Percentiles rank a stretch among this genome's conserved stretches.
Conservation (phyloP, 2,329 filamentous ascomycete species). For the Mycogone perniciosa region DNA sequence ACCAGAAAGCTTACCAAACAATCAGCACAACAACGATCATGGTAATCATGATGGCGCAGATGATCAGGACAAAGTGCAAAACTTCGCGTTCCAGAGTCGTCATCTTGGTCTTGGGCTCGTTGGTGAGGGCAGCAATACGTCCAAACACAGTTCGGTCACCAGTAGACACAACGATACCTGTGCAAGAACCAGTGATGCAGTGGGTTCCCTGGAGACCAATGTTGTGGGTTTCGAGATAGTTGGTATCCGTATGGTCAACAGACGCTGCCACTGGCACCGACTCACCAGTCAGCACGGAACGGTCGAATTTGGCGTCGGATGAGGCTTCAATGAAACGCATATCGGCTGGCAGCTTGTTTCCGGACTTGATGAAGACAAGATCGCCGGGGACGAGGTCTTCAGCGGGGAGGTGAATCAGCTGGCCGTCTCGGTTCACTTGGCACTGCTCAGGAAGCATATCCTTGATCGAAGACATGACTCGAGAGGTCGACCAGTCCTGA, state of each 20-base stretch:
- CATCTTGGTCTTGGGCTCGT: constrained; percentile 58
- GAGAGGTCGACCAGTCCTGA: constrained; percentile 69
- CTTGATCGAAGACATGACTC: constrained; percentile 74
- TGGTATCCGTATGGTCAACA: constrained; percentile 60
- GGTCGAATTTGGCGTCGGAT: constrained; percentile 64
- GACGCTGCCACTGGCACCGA: constrained; percentile 58
- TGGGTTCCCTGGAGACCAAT: constrained; percentile 77
- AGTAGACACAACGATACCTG: constrained; percentile 63
- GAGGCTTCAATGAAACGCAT: constrained; percentile 63
- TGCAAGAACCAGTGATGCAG: constrained; percentile 61
- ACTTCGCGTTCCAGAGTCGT: constrained; percentile 69
- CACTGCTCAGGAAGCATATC: constrained; percentile 73
- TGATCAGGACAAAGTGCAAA: constrained; percentile 63
- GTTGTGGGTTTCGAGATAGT: constrained; percentile 70
- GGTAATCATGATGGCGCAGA: constrained; percentile 58
- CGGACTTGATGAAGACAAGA: constrained; percentile 59
- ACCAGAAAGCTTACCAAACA: constrained; percentile 49
- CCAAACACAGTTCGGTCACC: constrained; percentile 71
- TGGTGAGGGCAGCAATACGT: constrained; percentile 66
- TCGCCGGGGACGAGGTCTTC: constrained; percentile 66
- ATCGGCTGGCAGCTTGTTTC: constrained; percentile 69
- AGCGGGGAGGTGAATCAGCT: constrained; percentile 42
- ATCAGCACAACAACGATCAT: constrained; percentile 60
- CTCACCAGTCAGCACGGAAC: constrained; percentile 65
- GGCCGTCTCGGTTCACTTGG: constrained; percentile 55